phyloP scores from a whole-genome alignment of 345 rosid genomes.

The Citrus glauca region DNA sequence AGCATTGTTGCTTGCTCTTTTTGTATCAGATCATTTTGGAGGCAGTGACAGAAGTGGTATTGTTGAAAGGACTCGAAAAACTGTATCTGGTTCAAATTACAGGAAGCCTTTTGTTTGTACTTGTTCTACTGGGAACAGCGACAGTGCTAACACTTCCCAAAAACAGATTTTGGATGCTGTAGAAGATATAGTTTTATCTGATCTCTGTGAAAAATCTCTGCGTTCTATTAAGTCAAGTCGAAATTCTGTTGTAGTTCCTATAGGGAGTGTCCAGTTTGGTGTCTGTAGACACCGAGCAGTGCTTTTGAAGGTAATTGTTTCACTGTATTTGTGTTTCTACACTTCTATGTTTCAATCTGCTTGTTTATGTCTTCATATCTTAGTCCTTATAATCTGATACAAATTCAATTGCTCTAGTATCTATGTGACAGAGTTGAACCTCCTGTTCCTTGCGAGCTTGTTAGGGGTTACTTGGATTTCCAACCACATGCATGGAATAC shows the following conservation, averaged over 20 bases:
- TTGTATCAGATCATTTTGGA: conserved; percentile 98
- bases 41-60: conserved; percentile 74
- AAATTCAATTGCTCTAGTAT: conserved; percentile 44
- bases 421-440: conserved; percentile 95
- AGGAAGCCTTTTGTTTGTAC: conserved; percentile 85
- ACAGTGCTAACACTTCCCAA: conserved; percentile 27
- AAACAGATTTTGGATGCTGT: conserved; percentile 29
- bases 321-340: background rate
- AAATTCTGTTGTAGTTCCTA: conserved; percentile 75
- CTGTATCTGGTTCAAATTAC: conserved; percentile 82
- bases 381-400: conserved; percentile 17
- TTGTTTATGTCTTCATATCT: conserved; percentile 2
- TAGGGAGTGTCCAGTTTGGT: conserved; percentile 82
- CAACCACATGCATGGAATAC: conserved; percentile 95
- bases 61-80: conserved; percentile 67
- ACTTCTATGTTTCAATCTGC: background rate
- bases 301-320: conserved; percentile 71
- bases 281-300: conserved; percentile 93
- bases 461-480: conserved; percentile 94
- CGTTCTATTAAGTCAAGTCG: conserved; percentile 57
- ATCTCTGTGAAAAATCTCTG: conserved; percentile 83
- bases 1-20: conserved; percentile 81
- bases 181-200: conserved; percentile 56
- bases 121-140: conserved; percentile 75
- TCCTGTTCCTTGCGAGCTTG: conserved; percentile 94